These are phyloP conservation scores for Naegleria fowleri DNA, from an alignment of 208 protist species.

Conservation along the genomic window DNA sequence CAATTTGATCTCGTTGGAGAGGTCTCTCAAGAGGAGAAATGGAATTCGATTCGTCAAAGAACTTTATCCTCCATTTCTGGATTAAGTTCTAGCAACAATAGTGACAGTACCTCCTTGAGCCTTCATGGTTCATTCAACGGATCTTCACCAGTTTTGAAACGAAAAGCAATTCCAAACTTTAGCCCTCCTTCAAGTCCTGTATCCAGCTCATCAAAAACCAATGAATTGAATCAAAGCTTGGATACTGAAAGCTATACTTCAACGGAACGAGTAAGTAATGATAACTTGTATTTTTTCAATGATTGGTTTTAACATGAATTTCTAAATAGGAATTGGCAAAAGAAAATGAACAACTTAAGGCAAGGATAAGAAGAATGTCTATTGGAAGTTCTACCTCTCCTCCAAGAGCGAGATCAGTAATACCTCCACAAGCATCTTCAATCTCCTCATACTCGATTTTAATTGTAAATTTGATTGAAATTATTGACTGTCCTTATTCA, in stretches of 20 bases:
- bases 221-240: neutral
- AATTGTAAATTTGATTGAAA: neutral
- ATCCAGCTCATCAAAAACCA: neutral
- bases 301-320: too few relatives aligned
- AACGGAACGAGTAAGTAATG: neutral
- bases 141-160: neutral
- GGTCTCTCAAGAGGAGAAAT: neutral
- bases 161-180: neutral
- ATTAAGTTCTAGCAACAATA: neutral
- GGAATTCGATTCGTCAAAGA: neutral
- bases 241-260: neutral
- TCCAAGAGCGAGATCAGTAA: neutral
- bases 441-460: neutral
- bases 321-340: neutral
- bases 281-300: neutral
- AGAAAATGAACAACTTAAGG: neutral
- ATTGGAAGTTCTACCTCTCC: neutral
- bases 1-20: constrained; percentile 1
- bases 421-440: neutral
- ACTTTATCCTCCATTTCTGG: neutral
- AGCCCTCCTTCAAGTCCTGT: neutral
- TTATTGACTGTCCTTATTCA: neutral
- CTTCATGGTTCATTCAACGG: neutral
- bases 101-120: neutral
- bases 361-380: neutral